These are phyloP conservation scores for Cadophora malorum DNA, from an alignment of 2,329 filamentous ascomycete species.

Conservation along the genomic window DNA sequence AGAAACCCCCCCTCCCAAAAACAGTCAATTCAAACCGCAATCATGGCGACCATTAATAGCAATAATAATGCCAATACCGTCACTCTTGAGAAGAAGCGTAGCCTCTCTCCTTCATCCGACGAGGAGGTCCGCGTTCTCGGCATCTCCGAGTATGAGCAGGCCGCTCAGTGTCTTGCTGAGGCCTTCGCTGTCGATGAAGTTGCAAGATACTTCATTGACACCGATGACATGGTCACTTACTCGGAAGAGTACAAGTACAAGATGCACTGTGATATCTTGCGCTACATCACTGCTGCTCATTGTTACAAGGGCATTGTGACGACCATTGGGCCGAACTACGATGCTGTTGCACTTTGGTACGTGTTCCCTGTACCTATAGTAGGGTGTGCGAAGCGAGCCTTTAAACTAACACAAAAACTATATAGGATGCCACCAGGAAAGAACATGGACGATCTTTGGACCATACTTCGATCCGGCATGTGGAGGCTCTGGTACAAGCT, in stretches of 20 bases:
- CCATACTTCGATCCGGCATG: conserved; percentile 75
- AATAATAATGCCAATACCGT: conserved; percentile 34
- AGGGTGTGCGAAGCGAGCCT: background rate
- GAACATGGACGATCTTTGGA: conserved; percentile 76
- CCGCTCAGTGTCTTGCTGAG: conserved; percentile 74
- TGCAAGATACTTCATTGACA: conserved; percentile 76
- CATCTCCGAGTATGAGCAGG: conserved; percentile 72
- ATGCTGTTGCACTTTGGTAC: conserved; percentile 80
- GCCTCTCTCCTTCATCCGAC: conserved; percentile 39
- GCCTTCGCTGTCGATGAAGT: conserved; percentile 80
- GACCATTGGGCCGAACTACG: conserved; percentile 76
- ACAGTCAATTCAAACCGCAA: conserved; percentile 33
- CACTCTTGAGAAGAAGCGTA: conserved; percentile 44
- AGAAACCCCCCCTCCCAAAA: conserved; percentile 29
- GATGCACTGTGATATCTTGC: conserved; percentile 78
- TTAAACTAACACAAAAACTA: conserved; percentile 2
- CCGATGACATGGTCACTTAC: conserved; percentile 68
- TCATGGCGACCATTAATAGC: conserved; percentile 49
- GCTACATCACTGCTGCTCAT: conserved; percentile 78
- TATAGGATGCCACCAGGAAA: conserved; percentile 76
- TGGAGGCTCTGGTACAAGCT: conserved; percentile 80
- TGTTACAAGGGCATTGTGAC: conserved; percentile 76
- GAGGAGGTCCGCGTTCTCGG: conserved; percentile 68
- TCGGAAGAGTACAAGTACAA: conserved; percentile 74
- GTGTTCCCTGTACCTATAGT: conserved; percentile 38